Evolutionary conservation across 768 basidiomycete species (phyloP).

Genomic region (Hypholoma sublateritium): DNA sequence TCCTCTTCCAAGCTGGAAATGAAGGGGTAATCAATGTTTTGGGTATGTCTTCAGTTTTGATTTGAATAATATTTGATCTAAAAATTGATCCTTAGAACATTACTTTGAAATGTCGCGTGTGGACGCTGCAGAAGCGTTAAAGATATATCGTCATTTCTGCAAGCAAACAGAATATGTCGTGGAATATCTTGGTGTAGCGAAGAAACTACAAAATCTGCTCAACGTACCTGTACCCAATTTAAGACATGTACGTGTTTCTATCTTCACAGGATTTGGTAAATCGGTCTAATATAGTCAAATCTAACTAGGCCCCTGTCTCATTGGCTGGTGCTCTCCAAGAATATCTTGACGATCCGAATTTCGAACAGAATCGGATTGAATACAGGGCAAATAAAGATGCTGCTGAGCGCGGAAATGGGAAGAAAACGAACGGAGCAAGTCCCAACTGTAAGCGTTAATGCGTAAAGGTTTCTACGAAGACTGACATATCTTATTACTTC

Average conservation of each 20-base stretch:
- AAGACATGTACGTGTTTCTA: conserved; percentile 65
- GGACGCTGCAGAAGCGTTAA: conserved; percentile 85
- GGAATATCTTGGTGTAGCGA: conserved; percentile 89
- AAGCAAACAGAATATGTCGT: conserved; percentile 90
- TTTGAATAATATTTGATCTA: conserved; percentile 10
- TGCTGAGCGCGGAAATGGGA: conserved; percentile 43
- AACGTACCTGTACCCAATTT: conserved; percentile 94
- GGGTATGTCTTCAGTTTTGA: conserved; percentile 41
- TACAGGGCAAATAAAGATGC: conserved; percentile 81
- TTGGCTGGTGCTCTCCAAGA: conserved; percentile 93
- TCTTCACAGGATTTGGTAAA: background rate
- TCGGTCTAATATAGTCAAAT: background rate
- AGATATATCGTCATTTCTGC: conserved; percentile 93
- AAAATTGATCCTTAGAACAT: conserved; percentile 59
- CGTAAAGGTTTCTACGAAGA: background rate
- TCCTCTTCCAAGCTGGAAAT: conserved; percentile 94
- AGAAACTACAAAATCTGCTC: conserved; percentile 88
- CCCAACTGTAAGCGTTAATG: background rate
- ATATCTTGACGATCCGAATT: conserved; percentile 94
- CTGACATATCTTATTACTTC: background rate
- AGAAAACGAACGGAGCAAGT: conserved; percentile 12
- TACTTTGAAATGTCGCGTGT: conserved; percentile 98
- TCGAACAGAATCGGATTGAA: conserved; percentile 92
- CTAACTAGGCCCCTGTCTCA: conserved; percentile 87
- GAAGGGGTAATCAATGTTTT: conserved; percentile 88